Conservation (phyloP, 2,329 filamentous ascomycete species). For the Zasmidium angulare region DNA sequence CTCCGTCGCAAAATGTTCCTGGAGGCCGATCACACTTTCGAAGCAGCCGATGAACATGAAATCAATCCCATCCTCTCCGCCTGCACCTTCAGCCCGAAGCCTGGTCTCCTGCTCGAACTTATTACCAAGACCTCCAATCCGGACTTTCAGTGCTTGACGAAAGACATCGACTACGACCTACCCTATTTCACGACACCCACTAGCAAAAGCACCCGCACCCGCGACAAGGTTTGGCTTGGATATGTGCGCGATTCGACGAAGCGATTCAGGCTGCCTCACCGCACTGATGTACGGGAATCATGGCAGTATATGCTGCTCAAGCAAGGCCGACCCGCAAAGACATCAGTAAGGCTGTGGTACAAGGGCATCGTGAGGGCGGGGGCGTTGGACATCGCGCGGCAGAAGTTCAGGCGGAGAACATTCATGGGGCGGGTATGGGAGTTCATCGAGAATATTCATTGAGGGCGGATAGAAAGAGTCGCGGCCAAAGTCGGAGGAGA, state of each 20-base stretch:
- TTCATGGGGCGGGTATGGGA: not conserved
- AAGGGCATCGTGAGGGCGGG: not conserved
- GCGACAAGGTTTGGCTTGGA: not conserved
- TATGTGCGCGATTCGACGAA: not conserved
- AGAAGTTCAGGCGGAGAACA: not conserved
- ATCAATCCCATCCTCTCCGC: not conserved
- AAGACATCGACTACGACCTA: not conserved
- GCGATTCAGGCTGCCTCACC: not conserved
- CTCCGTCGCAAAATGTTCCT: constrained; percentile 14
- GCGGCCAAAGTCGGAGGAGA: no score
- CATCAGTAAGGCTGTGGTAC: not conserved
- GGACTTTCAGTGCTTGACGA: not conserved
- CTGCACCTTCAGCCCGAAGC: not conserved
- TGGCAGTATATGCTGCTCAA: not conserved
- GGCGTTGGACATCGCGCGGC: not conserved
- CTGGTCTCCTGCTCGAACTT: not conserved
- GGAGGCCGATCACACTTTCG: not conserved
- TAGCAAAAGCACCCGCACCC: not conserved
- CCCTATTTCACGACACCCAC: not conserved
- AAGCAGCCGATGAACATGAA: not conserved
- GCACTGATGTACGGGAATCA: not conserved
- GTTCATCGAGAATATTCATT: not conserved
- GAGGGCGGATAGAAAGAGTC: no score
- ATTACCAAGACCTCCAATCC: not conserved
- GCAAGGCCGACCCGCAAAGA: not conserved